Evolutionary conservation across 352 stramenopile genomes (phyloP).

Genomic region (Plasmopara viticola): DNA sequence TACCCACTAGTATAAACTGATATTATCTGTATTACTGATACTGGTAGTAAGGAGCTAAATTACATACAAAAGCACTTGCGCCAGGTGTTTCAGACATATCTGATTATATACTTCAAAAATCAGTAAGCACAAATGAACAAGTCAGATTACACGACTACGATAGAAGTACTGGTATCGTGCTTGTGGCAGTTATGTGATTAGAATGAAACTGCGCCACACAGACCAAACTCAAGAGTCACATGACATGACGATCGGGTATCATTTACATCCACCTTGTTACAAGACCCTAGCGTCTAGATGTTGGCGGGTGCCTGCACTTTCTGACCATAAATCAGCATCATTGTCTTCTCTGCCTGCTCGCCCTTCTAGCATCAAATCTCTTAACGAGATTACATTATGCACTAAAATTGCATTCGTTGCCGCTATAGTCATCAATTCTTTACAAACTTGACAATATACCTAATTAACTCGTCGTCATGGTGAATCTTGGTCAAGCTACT

Average conservation of each 20-base stretch:
- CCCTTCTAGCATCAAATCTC: constrained; percentile 11
- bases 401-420: background rate
- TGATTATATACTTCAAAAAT: background rate
- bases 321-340: constrained; percentile 30
- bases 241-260: background rate
- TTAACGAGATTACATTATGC: background rate
- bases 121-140: background rate
- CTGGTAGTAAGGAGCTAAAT: background rate
- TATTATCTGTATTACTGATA: background rate
- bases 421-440: constrained; percentile 1
- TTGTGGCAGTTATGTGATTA: background rate
- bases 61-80: no score
- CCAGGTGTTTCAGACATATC: background rate
- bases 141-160: no score
- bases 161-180: background rate
- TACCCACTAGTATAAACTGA: background rate
- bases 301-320: constrained; percentile 6
- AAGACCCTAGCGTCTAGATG: background rate
- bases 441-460: constrained; percentile 12
- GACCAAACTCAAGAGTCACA: background rate
- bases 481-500: background rate
- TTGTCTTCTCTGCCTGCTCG: constrained; percentile 18
- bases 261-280: background rate
- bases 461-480: constrained; percentile 19
- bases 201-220: background rate